These are phyloP conservation scores for Ormosia semicastrata DNA, from an alignment of 306 rosid species.

Conservation along the genomic window DNA sequence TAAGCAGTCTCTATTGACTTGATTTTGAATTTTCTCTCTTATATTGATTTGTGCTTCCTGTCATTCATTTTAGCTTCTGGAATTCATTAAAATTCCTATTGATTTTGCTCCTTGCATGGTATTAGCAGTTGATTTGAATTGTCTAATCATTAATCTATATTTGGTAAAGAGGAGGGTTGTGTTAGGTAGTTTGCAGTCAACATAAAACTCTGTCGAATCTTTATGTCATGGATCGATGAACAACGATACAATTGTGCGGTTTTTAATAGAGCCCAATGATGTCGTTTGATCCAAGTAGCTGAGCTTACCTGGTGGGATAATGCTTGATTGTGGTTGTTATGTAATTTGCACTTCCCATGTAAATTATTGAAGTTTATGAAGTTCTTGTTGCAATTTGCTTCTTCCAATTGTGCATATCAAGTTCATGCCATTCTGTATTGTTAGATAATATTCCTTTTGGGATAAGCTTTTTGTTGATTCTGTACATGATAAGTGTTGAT, in stretches of 20 bases:
- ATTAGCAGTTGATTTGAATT: not conserved
- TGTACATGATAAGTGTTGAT: constrained; percentile 11
- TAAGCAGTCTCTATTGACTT: not conserved
- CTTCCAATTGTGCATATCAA: not conserved
- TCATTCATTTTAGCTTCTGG: not conserved
- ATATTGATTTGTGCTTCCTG: not conserved
- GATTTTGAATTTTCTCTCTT: constrained; percentile 1
- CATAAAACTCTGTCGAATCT: not conserved
- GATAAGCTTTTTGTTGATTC: not conserved
- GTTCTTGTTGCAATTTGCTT: not conserved
- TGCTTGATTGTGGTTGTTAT: constrained; percentile 10
- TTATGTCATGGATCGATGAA: not conserved
- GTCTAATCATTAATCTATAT: no score
- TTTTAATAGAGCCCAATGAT: not conserved
- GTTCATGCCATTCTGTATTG: not conserved
- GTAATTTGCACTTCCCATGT: not conserved
- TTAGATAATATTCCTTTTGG: not conserved
- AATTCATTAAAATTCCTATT: not conserved
- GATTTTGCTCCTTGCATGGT: not conserved
- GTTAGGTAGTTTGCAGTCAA: not conserved
- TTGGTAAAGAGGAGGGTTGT: not conserved
- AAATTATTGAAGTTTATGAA: constrained; percentile 5
- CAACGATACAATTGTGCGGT: not conserved
- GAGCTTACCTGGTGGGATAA: not conserved
- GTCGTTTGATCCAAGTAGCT: not conserved